Evolutionary conservation across 805 yeast species (phyloP).

Genomic region (Nakazawaea pomicola): DNA sequence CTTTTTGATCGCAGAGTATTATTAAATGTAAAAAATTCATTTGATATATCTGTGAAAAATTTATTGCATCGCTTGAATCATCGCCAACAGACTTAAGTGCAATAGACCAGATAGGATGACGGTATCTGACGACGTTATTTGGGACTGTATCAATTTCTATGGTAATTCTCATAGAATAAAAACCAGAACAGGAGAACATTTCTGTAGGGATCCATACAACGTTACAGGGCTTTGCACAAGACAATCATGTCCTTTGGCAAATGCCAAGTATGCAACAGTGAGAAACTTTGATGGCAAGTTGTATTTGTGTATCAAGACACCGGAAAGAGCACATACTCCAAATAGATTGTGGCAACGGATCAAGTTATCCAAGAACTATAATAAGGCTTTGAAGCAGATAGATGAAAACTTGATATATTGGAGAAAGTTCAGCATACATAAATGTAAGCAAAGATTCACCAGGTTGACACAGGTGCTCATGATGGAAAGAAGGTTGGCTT

Average conservation of each 20-base stretch:
- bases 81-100: too few species aligned
- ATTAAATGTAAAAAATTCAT: too few species aligned
- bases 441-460: constrained; percentile 94
- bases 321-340: constrained; percentile 96
- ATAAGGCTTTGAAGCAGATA: constrained; percentile 81
- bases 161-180: constrained; percentile 93
- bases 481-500: constrained; percentile 88
- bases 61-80: too few species aligned
- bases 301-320: constrained; percentile 91
- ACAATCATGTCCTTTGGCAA: constrained; percentile 94
- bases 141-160: constrained; percentile 95
- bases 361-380: constrained; percentile 82
- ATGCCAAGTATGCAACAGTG: constrained; percentile 85
- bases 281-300: constrained; percentile 74
- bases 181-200: constrained; percentile 83
- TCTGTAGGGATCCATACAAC: constrained; percentile 94
- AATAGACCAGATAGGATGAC: background rate
- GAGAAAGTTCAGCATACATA: constrained; percentile 87
- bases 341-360: constrained; percentile 93
- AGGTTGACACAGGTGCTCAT: constrained; percentile 93
- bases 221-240: constrained; percentile 92
- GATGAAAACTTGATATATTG: constrained; percentile 87
- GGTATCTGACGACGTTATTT: constrained; percentile 60
- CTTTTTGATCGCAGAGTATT: background rate
- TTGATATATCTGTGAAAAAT: too few species aligned